phyloP scores from a whole-genome alignment of 257 asterid genomes.

The Haberlea rhodopensis region DNA sequence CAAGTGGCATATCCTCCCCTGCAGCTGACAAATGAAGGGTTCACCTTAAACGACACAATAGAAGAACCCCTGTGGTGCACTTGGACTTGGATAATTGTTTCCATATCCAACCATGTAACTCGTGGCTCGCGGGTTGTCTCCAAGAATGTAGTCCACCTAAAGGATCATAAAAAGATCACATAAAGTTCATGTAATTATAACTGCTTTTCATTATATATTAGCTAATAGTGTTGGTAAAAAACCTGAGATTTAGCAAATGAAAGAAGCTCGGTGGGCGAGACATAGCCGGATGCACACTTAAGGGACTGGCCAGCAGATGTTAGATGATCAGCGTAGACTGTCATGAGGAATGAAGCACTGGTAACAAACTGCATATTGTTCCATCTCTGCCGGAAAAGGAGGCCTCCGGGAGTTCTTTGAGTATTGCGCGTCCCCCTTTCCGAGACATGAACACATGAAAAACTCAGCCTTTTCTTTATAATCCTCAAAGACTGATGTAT shows the following conservation, averaged over 20 bases:
- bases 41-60: slow-evolving; percentile 72
- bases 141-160: slow-evolving; percentile 96
- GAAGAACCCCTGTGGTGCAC: slow-evolving; percentile 98
- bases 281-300: slow-evolving; percentile 54
- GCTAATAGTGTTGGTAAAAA: background rate
- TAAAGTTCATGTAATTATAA: background rate
- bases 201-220: background rate
- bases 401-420: slow-evolving; percentile 90
- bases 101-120: slow-evolving; percentile 99
- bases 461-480: slow-evolving; percentile 85
- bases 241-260: slow-evolving; percentile 93
- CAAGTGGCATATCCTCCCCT: slow-evolving; percentile 97
- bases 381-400: slow-evolving; percentile 88
- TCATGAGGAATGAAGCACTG: slow-evolving; percentile 76
- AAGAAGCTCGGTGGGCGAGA: slow-evolving; percentile 67
- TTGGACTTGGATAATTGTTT: slow-evolving; percentile 75
- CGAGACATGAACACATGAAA: slow-evolving; percentile 91
- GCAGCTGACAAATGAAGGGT: slow-evolving; percentile 72
- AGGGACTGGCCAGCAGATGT: slow-evolving; percentile 75
- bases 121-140: slow-evolving; percentile 96
- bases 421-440: slow-evolving; percentile 80
- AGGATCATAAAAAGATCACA: background rate
- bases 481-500: slow-evolving; percentile 45
- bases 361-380: slow-evolving; percentile 98
- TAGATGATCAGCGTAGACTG: slow-evolving; percentile 86